Evolutionary conservation across 352 stramenopile species (phyloP).

Genomic region (Pythium chondricola): DNA sequence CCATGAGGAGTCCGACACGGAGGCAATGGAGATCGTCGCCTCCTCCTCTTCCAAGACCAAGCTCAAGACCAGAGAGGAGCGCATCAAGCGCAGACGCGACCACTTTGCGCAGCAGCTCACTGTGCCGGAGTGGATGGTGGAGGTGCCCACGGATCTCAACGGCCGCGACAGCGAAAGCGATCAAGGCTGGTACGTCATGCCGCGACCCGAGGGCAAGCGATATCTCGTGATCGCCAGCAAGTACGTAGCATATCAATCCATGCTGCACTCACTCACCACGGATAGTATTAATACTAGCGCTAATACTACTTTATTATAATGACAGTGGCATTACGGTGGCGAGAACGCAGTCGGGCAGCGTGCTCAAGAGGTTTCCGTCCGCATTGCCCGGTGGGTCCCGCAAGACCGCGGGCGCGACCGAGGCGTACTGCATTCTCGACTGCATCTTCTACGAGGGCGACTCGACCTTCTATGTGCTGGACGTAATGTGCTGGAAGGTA

Average conservation of each 20-base stretch:
- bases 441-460: constrained; percentile 89
- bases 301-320: background rate
- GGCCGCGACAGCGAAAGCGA: constrained; percentile 57
- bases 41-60: constrained; percentile 24
- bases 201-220: constrained; percentile 87
- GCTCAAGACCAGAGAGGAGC: constrained; percentile 66
- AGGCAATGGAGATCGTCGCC: constrained; percentile 21
- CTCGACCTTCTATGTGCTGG: constrained; percentile 88
- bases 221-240: constrained; percentile 85
- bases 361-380: constrained; percentile 86
- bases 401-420: constrained; percentile 60
- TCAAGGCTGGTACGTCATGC: constrained; percentile 87
- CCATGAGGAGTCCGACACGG: constrained; percentile 18
- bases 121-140: constrained; percentile 88
- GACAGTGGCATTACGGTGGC: constrained; percentile 70
- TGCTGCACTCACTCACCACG: too few species aligned
- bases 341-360: constrained; percentile 63
- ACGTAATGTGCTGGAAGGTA: constrained; percentile 93
- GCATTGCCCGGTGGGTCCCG: constrained; percentile 74
- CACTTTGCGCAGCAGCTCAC: constrained; percentile 82
- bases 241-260: constrained; percentile 38
- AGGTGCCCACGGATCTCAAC: constrained; percentile 80
- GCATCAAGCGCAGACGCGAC: constrained; percentile 58
- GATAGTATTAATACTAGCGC: constrained; percentile 1
- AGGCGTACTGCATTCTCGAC: constrained; percentile 88